Percentiles rank a stretch among this genome's conserved stretches.
These are phyloP conservation scores for Jatropha curcas DNA, from an alignment of 345 rosid genomes.

Conservation along the genomic window DNA sequence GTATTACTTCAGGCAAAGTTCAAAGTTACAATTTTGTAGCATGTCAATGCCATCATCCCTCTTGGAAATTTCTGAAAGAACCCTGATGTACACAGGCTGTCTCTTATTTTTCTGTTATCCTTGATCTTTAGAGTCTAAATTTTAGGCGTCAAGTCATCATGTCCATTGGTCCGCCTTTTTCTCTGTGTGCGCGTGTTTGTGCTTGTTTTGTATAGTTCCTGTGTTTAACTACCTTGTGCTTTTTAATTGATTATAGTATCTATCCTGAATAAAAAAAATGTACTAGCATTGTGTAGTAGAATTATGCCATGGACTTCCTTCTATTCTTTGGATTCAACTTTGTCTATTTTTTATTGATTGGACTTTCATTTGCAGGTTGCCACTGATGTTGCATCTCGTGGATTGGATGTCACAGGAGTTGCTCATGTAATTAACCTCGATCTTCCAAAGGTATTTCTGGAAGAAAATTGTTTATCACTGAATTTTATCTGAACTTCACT, in stretches of 20 bases:
- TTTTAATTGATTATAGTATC: background rate
- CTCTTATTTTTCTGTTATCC: background rate
- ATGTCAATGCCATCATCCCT: background rate
- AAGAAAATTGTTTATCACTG: constrained; percentile 14
- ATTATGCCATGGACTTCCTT: background rate
- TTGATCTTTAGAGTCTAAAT: background rate
- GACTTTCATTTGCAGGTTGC: constrained; percentile 36
- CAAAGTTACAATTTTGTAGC: background rate
- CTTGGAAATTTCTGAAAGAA: constrained; percentile 2
- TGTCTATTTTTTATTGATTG: background rate
- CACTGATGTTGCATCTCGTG: constrained; percentile 51
- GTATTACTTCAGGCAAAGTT: background rate
- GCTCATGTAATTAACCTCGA: constrained; percentile 46
- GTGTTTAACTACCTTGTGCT: background rate
- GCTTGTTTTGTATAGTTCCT: background rate
- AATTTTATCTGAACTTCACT: background rate
- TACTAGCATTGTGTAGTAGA: background rate
- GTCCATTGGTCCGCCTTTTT: no score
- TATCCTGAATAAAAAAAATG: background rate
- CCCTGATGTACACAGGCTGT: background rate
- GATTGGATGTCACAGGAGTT: constrained; percentile 48
- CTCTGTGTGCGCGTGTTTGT: background rate
- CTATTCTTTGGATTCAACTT: background rate
- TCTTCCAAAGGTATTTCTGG: constrained; percentile 43
- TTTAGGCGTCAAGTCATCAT: background rate